A percentile compares a stretch with the other conserved stretches of the same genome.
These are phyloP conservation scores for Rubroboletus satanas DNA, from an alignment of 768 basidiomycete genomes.

Conservation along the genomic window DNA sequence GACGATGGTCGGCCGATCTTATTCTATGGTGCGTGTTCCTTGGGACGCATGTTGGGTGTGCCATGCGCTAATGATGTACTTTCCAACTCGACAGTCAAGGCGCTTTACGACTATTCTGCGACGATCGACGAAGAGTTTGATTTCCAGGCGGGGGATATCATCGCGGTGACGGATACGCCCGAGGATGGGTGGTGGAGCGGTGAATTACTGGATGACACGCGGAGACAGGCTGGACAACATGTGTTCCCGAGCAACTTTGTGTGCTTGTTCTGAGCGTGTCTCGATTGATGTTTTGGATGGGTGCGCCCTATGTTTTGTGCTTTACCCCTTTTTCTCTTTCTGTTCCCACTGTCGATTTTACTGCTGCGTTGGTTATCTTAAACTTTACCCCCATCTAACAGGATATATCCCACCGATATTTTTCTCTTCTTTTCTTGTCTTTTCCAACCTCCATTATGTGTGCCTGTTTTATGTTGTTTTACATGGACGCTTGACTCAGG, in stretches of 20 bases:
- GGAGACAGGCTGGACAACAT: slow-evolving; percentile 66
- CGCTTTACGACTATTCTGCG: slow-evolving; percentile 81
- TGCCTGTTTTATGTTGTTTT: neutral
- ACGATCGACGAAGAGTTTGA: slow-evolving; percentile 92
- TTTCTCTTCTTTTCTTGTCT: neutral
- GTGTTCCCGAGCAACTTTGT: slow-evolving; percentile 91
- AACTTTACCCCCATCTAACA: slow-evolving; percentile 7
- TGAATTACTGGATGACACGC: slow-evolving; percentile 70
- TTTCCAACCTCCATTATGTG: neutral
- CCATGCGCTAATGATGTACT: neutral
- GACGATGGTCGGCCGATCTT: slow-evolving; percentile 79
- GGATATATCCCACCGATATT: slow-evolving; percentile 4
- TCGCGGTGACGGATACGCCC: slow-evolving; percentile 90
- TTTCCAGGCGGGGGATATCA: slow-evolving; percentile 92
- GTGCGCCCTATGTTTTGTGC: neutral
- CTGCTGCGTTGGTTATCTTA: neutral
- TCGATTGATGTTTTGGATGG: neutral
- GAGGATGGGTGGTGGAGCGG: slow-evolving; percentile 99
- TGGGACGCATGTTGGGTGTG: neutral
- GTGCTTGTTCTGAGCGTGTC: slow-evolving; percentile 55
- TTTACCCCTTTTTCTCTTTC: neutral
- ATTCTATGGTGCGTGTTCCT: slow-evolving; percentile 73
- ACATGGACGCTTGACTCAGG: neutral
- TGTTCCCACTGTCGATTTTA: neutral
- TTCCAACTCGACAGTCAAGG: slow-evolving; percentile 59